A percentile compares a stretch with the other conserved stretches of the same genome.
These are phyloP conservation scores for Dichotomopilus funicola DNA, from an alignment of 2,329 filamentous ascomycete species.

Conservation along the genomic window DNA sequence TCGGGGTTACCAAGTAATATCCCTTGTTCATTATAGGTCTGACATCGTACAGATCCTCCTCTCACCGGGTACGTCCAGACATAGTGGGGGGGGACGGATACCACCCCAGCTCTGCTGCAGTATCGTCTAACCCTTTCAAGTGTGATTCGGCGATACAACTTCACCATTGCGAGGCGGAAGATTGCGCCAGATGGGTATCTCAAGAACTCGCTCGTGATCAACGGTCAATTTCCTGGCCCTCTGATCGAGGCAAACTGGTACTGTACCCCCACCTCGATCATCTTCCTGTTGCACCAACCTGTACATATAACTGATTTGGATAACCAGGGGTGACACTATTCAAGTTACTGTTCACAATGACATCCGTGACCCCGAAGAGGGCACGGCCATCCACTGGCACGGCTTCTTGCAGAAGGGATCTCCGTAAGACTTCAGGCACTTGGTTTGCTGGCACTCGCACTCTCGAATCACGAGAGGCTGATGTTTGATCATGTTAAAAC, in stretches of 20 bases:
- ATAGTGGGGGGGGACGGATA: neutral
- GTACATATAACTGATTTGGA: neutral
- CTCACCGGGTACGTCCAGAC: neutral
- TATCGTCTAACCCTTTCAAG: neutral
- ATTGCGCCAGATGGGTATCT: neutral
- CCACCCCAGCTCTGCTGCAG: no score
- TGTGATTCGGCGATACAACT: neutral
- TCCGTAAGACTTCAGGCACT: no score
- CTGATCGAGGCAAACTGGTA: constrained; percentile 1
- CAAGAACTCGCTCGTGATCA: neutral
- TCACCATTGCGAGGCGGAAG: neutral
- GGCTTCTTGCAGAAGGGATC: no score
- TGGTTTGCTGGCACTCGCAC: no score
- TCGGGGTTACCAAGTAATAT: no score
- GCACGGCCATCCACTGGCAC: no score
- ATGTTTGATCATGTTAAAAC: no score
- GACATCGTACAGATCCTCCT: neutral
- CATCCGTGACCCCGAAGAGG: neutral
- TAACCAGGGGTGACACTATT: neutral
- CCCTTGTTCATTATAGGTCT: no score
- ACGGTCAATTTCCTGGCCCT: neutral
- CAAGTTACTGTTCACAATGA: neutral
- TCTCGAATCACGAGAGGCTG: no score
- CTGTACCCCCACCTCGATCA: no score
- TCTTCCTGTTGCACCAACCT: no score